Evolutionary conservation across 2,329 filamentous ascomycete species (phyloP).

Genomic region (Daldinia sp.): DNA sequence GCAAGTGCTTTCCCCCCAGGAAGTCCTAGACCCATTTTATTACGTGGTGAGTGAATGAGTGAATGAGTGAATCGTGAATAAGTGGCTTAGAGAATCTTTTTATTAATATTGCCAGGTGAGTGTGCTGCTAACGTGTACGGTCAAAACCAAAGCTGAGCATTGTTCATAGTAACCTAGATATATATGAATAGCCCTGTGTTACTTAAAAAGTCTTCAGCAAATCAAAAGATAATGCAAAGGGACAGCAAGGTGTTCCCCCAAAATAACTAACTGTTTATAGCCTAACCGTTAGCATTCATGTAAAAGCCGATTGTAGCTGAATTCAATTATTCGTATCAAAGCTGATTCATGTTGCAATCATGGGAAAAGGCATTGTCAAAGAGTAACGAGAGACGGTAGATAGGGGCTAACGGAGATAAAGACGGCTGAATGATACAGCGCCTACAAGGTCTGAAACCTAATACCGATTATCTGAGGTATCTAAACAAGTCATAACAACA

Average conservation of each 20-base stretch:
- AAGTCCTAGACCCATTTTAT: not conserved
- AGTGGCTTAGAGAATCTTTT: not conserved
- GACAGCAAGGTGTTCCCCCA: not conserved
- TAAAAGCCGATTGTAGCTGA: not conserved
- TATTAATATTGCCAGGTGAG: not conserved
- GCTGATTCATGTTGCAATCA: not conserved
- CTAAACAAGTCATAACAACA: not conserved
- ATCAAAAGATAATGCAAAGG: not conserved
- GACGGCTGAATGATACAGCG: not conserved
- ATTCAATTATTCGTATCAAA: not conserved
- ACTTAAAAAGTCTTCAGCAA: not conserved
- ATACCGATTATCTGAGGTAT: not conserved
- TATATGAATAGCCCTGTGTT: too few relatives aligned
- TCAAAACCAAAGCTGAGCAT: not conserved
- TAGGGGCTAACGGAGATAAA: not conserved
- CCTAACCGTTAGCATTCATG: not conserved
- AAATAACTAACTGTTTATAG: not conserved
- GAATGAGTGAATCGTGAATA: not conserved
- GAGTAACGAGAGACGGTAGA: not conserved
- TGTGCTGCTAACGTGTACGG: not conserved
- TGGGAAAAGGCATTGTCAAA: not conserved
- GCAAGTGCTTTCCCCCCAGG: not conserved
- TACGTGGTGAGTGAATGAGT: not conserved
- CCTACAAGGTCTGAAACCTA: not conserved
- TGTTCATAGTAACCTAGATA: not conserved